Base-by-base conservation (phyloP, 2,329 filamentous ascomycete genomes). In the Colletotrichum simmondsii region DNA sequence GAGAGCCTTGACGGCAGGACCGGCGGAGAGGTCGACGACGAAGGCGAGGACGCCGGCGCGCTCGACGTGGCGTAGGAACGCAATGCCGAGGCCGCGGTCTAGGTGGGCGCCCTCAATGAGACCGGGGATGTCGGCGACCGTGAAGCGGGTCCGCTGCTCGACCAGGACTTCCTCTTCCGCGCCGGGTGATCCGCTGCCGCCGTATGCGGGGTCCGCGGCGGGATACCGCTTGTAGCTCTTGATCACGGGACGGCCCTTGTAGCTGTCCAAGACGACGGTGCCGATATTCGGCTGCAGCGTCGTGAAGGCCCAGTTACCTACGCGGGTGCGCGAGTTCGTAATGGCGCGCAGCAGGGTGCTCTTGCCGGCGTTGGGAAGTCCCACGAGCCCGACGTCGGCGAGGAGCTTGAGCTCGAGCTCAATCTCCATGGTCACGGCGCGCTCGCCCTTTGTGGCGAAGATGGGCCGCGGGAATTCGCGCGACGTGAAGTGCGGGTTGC, bases 221-320 rank as follows among this genome's bases (percentile, higher is more conserved):
- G 67, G 63, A 75, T 77, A 73, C 62, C 76, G 75, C 78, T 79
- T 80, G 53, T 77, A 80, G 64, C 82, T 83, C 56, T 80, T 82
- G 58, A 89, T 81, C 6, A 84, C 68, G 1, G 95, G 94, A 0
- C 94, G 91, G 2, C 95, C 95, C 71, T 91, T 92, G 84, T 97
- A 90, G 80, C 95, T 91, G 81, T 99, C 97, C 12, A 99, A 89
- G 16, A 98, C 93, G 7, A 99, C 95, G 0, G 97, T 99, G 63
- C 97, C 97, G 67, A 99, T 97, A 77, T 97, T 98, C 3, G 97
- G 97, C 77, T 95, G 93, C 10, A 99, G 87, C 0, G 97, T 99
- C 3, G 97, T 99, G 81, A 99, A 99, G 11, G 95, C 96, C 97
- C 97, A 99, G 80, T 94, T 92, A 53, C 97, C 97, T 35, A 99